Conservation (phyloP, 805 yeast species). For the Kluyveromyces starmeri region DNA sequence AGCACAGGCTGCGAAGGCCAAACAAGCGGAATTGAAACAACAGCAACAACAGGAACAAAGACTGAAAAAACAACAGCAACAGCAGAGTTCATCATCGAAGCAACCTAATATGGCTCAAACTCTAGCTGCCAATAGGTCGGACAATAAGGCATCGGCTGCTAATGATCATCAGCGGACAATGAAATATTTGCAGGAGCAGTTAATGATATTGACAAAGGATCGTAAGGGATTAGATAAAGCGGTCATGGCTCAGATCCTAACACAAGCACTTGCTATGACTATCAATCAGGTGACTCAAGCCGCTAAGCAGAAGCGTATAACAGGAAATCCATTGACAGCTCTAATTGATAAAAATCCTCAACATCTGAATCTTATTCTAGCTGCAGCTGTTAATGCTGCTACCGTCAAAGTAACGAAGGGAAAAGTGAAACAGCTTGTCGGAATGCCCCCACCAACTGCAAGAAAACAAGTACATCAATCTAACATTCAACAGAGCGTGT, state of each 20-base stretch:
- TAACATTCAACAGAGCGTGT: too few species aligned
- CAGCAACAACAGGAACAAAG: slow-evolving; percentile 42
- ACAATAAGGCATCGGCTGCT: slow-evolving; percentile 19
- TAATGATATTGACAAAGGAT: slow-evolving; percentile 70
- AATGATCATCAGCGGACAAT: slow-evolving; percentile 48
- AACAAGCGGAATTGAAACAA: slow-evolving; percentile 43
- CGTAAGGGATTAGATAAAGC: slow-evolving; percentile 70
- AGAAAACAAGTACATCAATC: too few species aligned
- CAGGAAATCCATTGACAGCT: slow-evolving; percentile 68
- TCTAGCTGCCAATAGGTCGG: slow-evolving; percentile 26
- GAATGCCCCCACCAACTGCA: slow-evolving; percentile 19
- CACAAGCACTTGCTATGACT: slow-evolving; percentile 88
- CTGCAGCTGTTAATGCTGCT: slow-evolving; percentile 74
- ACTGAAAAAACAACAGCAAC: slow-evolving; percentile 22
- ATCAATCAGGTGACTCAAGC: slow-evolving; percentile 85
- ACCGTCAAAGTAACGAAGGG: slow-evolving; percentile 54
- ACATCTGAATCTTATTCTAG: slow-evolving; percentile 68
- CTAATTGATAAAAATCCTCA: slow-evolving; percentile 75
- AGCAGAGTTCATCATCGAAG: slow-evolving; percentile 12
- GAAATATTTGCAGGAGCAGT: slow-evolving; percentile 76
- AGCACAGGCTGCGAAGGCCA: slow-evolving; percentile 50
- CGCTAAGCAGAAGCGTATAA: slow-evolving; percentile 75
- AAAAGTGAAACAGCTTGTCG: slow-evolving; percentile 36
- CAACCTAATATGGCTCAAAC: slow-evolving; percentile 31
- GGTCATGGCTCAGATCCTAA: slow-evolving; percentile 73